A percentile compares a stretch with the other conserved stretches of the same genome.
Evolutionary conservation across 495 filamentous ascomycete species (phyloP).

Genomic region (Glutinoglossum americanum): DNA sequence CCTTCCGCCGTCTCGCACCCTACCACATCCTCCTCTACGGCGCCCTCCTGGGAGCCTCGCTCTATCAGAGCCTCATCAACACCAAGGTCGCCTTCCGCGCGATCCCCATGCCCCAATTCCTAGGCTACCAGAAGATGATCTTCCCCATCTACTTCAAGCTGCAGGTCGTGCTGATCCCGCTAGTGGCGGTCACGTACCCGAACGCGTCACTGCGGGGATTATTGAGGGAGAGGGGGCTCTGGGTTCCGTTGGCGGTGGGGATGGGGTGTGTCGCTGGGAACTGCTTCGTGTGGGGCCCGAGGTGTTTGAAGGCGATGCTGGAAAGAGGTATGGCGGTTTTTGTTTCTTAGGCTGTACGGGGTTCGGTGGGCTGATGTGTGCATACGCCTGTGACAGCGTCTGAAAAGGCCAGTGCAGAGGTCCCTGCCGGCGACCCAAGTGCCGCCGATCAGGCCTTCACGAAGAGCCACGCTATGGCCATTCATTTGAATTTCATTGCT

Average conservation of each 20-base stretch:
- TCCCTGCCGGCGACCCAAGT: constrained; percentile 8
- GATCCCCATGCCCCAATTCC: constrained; percentile 27
- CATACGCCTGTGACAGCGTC: background rate
- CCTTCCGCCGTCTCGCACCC: constrained; percentile 10
- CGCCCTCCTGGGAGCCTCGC: constrained; percentile 26
- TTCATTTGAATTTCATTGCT: constrained; percentile 31
- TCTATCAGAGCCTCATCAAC: constrained; percentile 32
- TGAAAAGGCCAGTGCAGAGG: constrained; percentile 10
- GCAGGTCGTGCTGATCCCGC: constrained; percentile 22
- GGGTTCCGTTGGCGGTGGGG: too few species aligned
- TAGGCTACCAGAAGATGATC: constrained; percentile 26
- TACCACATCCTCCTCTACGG: constrained; percentile 31
- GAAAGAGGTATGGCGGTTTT: too few species aligned
- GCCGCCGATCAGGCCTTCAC: constrained; percentile 22
- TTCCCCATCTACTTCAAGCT: constrained; percentile 32
- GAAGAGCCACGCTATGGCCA: constrained; percentile 30
- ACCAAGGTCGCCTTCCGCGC: constrained; percentile 26
- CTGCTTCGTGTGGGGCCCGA: too few species aligned
- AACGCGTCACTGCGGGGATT: too few species aligned
- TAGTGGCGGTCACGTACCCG: constrained; percentile 26
- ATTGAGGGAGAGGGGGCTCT: too few species aligned
- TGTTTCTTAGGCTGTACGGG: too few species aligned
- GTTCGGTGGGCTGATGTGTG: too few species aligned
- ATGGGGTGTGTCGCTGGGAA: constrained; percentile 8
- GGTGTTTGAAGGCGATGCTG: too few species aligned